Conservation (phyloP, 2,329 filamentous ascomycete genomes). For the Aspergillus carbonarius region DNA sequence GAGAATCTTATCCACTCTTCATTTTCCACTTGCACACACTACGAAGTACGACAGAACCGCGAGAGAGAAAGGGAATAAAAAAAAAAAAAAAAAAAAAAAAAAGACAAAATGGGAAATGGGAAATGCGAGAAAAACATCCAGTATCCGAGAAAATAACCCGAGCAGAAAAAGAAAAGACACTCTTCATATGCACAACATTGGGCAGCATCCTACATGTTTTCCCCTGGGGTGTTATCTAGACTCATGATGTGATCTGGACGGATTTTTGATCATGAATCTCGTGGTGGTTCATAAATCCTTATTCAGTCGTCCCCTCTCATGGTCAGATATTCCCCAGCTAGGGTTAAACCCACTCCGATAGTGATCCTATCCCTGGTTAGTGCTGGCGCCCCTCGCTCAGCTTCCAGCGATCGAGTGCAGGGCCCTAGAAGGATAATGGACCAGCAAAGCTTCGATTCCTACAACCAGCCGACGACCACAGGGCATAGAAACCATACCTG, state of each 20-base stretch:
- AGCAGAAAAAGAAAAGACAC: background rate
- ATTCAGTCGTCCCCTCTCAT: background rate
- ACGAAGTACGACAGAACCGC: background rate
- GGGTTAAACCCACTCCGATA: slow-evolving; percentile 3
- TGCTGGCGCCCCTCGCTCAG: slow-evolving; percentile 10
- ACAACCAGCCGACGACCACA: background rate
- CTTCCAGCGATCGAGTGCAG: background rate
- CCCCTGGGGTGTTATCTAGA: background rate
- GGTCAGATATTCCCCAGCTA: background rate
- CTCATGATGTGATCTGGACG: background rate
- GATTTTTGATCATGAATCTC: background rate
- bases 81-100: slow-evolving; percentile 1
- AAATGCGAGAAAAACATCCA: background rate
- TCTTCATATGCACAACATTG: slow-evolving; percentile 7
- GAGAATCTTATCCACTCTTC: slow-evolving; percentile 8
- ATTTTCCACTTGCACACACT: slow-evolving; percentile 2
- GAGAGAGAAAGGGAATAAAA: too few species aligned
- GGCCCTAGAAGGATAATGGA: background rate
- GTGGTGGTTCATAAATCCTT: background rate
- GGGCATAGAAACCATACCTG: background rate
- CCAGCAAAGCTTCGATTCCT: background rate
- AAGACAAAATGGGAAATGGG: slow-evolving; percentile 6
- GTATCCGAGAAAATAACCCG: slow-evolving; percentile 1
- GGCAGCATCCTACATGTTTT: slow-evolving; percentile 7
- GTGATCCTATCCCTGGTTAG: slow-evolving; percentile 16